Conservation (phyloP, 75 land plant species). For the Selaginella tamariscina region DNA sequence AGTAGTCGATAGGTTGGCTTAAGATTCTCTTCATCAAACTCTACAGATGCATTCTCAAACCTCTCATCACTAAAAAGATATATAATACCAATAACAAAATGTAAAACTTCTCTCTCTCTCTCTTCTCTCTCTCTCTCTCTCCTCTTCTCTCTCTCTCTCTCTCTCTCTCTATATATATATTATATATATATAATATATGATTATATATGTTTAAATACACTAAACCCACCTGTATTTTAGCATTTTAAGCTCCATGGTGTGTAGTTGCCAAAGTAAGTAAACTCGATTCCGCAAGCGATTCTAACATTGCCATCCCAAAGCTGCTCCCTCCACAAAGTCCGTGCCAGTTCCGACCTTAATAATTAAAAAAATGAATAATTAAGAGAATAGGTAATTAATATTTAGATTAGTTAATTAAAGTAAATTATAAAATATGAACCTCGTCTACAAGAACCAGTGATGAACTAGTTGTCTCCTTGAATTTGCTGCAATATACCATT, state of each 20-base stretch:
- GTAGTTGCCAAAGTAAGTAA: constrained; percentile 77
- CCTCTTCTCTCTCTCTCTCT: no score
- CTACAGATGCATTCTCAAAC: constrained; percentile 96
- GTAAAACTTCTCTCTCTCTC: no score
- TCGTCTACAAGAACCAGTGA: constrained; percentile 87
- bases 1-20: constrained; percentile 85
- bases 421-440: constrained; percentile 19
- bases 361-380: no score
- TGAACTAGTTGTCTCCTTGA: constrained; percentile 39
- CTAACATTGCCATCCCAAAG: constrained; percentile 89
- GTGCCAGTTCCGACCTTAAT: constrained; percentile 90
- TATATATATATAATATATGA: no score
- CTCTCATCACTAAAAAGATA: constrained; percentile 41
- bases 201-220: background rate
- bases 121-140: no score
- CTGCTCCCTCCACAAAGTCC: constrained; percentile 92
- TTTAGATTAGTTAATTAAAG: no score
- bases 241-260: constrained; percentile 92
- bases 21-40: constrained; percentile 75
- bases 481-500: constrained; percentile 56
- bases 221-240: constrained; percentile 68
- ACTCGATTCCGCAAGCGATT: constrained; percentile 48
- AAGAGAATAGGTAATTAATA: no score
- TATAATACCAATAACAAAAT: background rate
- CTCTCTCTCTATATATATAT: no score